These are phyloP conservation scores for Mucor mucedo DNA, from an alignment of 371 early-diverging fungal genomes.

Conservation along the genomic window DNA sequence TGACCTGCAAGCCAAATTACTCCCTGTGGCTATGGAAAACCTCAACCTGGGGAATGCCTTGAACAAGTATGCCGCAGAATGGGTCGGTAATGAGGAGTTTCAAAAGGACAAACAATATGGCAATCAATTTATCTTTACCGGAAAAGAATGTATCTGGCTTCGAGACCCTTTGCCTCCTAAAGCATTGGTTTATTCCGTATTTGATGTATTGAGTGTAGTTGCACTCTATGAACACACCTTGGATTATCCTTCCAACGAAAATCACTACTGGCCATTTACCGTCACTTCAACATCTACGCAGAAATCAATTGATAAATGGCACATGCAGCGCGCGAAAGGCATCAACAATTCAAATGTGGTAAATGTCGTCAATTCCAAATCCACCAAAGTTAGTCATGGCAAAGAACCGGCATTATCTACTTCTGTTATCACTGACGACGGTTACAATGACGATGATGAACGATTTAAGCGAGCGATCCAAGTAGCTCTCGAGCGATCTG, in stretches of 20 bases:
- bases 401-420: not conserved
- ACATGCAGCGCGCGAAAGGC: slow-evolving; percentile 19
- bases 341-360: not conserved
- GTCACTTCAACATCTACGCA: not conserved
- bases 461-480: slow-evolving; percentile 23
- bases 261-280: slow-evolving; percentile 40
- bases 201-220: slow-evolving; percentile 50
- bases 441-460: slow-evolving; percentile 36
- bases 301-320: slow-evolving; percentile 33
- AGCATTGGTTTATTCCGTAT: slow-evolving; percentile 48
- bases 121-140: slow-evolving; percentile 31
- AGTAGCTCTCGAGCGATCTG: slow-evolving; percentile 32
- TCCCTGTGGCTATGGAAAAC: slow-evolving; percentile 30
- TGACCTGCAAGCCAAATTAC: slow-evolving; percentile 47
- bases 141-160: slow-evolving; percentile 46
- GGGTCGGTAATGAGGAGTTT: slow-evolving; percentile 43
- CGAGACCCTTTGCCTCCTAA: slow-evolving; percentile 39
- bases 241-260: not conserved
- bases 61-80: slow-evolving; percentile 28
- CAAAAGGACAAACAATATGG: slow-evolving; percentile 37
- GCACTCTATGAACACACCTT: slow-evolving; percentile 31
- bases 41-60: slow-evolving; percentile 38
- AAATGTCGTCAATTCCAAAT: not conserved
- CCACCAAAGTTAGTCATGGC: not conserved
- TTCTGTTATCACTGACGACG: slow-evolving; percentile 3